Evolutionary conservation across 2,329 filamentous ascomycete genomes (phyloP).

Genomic region (Hypomyces rosellus): DNA sequence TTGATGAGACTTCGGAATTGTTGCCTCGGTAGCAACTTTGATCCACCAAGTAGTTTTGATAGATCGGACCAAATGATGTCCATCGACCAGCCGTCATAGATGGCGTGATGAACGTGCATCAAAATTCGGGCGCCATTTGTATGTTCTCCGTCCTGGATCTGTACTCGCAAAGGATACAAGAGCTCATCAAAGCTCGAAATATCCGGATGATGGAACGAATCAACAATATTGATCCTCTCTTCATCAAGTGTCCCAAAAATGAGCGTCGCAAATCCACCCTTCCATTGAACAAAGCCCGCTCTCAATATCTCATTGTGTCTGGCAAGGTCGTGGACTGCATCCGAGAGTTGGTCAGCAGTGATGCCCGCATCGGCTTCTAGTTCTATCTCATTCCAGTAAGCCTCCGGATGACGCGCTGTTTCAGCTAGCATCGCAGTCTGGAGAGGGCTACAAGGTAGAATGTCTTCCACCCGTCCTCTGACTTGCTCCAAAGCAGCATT

Average conservation of each 20-base stretch:
- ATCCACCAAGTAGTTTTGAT: constrained; percentile 37
- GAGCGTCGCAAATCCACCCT: constrained; percentile 36
- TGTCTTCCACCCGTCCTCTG: constrained; percentile 27
- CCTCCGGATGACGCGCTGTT: constrained; percentile 49
- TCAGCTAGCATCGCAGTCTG: constrained; percentile 78
- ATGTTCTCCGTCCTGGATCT: constrained; percentile 34
- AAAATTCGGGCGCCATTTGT: constrained; percentile 27
- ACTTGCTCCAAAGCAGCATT: constrained; percentile 14
- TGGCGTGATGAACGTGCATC: constrained; percentile 68
- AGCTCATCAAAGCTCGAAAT: constrained; percentile 31
- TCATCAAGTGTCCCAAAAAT: constrained; percentile 50
- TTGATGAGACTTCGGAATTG: constrained; percentile 56
- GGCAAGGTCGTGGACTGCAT: constrained; percentile 45
- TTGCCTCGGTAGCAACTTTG: constrained; percentile 34
- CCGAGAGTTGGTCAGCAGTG: constrained; percentile 33
- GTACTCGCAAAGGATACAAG: constrained; percentile 56
- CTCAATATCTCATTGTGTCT: constrained; percentile 60
- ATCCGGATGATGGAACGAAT: constrained; percentile 33
- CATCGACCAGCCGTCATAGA: constrained; percentile 93
- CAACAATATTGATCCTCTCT: constrained; percentile 35
- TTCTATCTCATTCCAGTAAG: constrained; percentile 76
- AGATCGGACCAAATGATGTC: constrained; percentile 68
- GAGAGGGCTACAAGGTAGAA: constrained; percentile 63
- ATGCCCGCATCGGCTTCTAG: constrained; percentile 45
- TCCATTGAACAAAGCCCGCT: constrained; percentile 61